Evolutionary conservation across 306 rosid genomes (phyloP), one percentile per base, ranked within the genome.

Genomic region (Cicer chorassanicum): DNA sequence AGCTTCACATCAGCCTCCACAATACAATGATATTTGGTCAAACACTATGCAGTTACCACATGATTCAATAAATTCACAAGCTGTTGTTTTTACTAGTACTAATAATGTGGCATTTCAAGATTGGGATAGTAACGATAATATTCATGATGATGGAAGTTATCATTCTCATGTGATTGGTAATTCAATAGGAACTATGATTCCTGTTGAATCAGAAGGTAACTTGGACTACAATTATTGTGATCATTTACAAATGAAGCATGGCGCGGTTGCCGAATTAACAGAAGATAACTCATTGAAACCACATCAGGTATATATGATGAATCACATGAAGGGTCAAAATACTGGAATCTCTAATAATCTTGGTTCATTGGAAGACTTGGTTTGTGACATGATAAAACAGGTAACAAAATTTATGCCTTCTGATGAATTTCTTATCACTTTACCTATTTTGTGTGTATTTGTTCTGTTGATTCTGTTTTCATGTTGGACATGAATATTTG

Each of bases 321-420:
- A 86, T 84, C 95, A 83, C 50, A 83, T 73, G 77, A 85, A 72
- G 85, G 63, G 80, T 76, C 88, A 83, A 63, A 81, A 78, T 14
- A 66, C 50, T 74, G 65, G 66, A 34, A 55, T 72, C 13, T 40
- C 89, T 14, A 81, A 56, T 40, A 86, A 59, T 79, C 67, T 71
- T 38, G 97, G 90, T 63, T 86, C 96, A 57, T 72, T 93, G 84
- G 97, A 90, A 76, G 97, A 89, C 68, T 72, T 89, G 10, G 87
- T 89, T 44, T 73, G 63, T 44, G 81, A 88, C 54, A 82, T 87
- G 87, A 81, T 84, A 72, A 88, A 88, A 48, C 88, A 88, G 97
- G 98, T 93, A 82, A 82, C 76, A 10, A 75, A 77, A 73, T 83
- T 81, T 73, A 72, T 36, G 61, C 66, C 68, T 11, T 36, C 1